Base-by-base conservation (phyloP, 805 yeast genomes). In the Tetrapisispora namnaoensis region DNA sequence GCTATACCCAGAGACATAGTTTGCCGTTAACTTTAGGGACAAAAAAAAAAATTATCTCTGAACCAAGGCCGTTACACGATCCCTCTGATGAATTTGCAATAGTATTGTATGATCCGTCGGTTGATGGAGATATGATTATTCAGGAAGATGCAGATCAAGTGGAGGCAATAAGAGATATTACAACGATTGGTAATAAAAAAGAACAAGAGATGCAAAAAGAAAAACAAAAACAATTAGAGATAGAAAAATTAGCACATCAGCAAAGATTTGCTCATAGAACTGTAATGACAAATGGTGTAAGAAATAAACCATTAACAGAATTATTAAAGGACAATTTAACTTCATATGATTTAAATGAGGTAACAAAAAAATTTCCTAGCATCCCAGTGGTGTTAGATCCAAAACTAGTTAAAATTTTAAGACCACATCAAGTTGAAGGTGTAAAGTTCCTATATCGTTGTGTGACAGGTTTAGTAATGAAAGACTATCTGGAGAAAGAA, bases 351-450 rank as follows among this genome's bases (percentile, higher is more conserved):
- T 73, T 73, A 46, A 80, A 75, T 24, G 27, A 35, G 10, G 13
- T 28, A 6, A 28, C 17, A 68, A 72, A 69, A 51, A 79, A 74
- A 53, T 81, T 78, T 55, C 87, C 95, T 0, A 82, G 86, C 60
- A 97, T 93, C 9, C 95, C 99, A 0, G 98, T 93, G 8, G 97
- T 93, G 0, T 85, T 93, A 43, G 99, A 93, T 63, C 99, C 99
- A 0, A 77, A 75, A 50, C 70, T 93, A 34, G 79, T 93, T 21
- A 86, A 85, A 60, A 82, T 87, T 40, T 71, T 93, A 43, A 77
- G 99, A 55, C 99, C 99, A 0, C 99, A 93, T 71, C 99, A 93
- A 65, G 82, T 93, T 4, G 95, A 91, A 44, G 99, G 99, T 53
- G 96, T 91, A 39, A 79, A 86, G 63, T 93, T 93, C 62, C 69